Conservation (phyloP, 768 basidiomycete species). For the Hericium rajendrae region DNA sequence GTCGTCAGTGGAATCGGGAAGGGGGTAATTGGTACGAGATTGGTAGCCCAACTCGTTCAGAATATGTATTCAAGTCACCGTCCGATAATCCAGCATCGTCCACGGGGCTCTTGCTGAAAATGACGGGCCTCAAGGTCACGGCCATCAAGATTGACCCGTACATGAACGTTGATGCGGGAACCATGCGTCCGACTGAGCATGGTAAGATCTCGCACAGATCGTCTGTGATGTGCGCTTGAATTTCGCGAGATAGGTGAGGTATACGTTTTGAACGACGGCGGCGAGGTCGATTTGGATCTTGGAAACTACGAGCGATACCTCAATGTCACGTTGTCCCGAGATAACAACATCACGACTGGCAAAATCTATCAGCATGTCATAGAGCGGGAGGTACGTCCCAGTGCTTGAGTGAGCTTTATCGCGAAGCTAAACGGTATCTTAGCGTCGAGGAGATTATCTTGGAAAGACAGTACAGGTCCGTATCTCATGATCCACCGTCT, state of each 20-base stretch:
- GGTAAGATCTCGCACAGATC: slow-evolving; percentile 41
- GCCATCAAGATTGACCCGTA: slow-evolving; percentile 99
- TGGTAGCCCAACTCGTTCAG: slow-evolving; percentile 14
- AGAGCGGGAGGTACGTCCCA: slow-evolving; percentile 75
- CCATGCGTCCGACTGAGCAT: slow-evolving; percentile 97
- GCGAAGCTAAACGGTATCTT: slow-evolving; percentile 4
- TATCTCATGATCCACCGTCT: neutral
- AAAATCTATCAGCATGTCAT: slow-evolving; percentile 98
- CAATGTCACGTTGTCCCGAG: slow-evolving; percentile 84
- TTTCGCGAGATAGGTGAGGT: slow-evolving; percentile 63
- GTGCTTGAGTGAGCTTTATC: neutral
- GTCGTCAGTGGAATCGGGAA: slow-evolving; percentile 99
- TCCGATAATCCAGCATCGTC: slow-evolving; percentile 67
- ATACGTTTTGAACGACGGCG: slow-evolving; percentile 96
- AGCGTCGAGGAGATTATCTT: slow-evolving; percentile 82
- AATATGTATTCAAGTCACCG: slow-evolving; percentile 16
- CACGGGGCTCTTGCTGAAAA: slow-evolving; percentile 91
- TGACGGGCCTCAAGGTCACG: slow-evolving; percentile 90
- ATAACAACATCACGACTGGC: slow-evolving; percentile 98
- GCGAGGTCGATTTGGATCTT: slow-evolving; percentile 94
- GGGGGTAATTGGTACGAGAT: slow-evolving; percentile 86
- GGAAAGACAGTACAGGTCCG: slow-evolving; percentile 93
- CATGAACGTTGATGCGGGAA: slow-evolving; percentile 99
- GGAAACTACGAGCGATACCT: slow-evolving; percentile 99
- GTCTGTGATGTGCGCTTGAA: slow-evolving; percentile 1